Conservation (phyloP, 148 eudicot genomes). For the Rhododendron griersonianum region DNA sequence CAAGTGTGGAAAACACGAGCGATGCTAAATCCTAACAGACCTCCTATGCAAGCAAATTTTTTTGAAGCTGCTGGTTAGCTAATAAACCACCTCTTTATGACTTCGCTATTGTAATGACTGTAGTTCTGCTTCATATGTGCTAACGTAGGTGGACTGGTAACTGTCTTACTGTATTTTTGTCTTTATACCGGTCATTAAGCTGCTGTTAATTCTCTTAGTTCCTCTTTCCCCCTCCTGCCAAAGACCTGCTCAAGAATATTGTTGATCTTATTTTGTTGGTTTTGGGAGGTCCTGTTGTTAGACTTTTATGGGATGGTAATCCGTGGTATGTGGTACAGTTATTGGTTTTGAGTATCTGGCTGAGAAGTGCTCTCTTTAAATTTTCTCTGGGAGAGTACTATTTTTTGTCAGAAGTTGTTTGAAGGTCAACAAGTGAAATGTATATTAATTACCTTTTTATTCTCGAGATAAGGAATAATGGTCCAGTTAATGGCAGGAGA, state of each 20-base stretch:
- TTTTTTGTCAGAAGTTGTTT: not conserved
- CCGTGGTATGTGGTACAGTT: not conserved
- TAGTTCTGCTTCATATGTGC: not conserved
- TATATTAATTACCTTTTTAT: not conserved
- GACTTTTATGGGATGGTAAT: not conserved
- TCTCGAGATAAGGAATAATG: not conserved
- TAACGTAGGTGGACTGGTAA: not conserved
- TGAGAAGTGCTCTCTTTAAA: not conserved
- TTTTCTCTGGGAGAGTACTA: not conserved
- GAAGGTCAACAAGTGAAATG: not conserved
- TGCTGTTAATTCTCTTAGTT: slow-evolving; percentile 1
- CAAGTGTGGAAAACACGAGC: slow-evolving; percentile 95
- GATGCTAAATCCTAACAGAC: slow-evolving; percentile 65
- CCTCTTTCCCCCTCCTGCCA: not conserved
- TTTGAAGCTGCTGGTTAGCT: slow-evolving; percentile 96
- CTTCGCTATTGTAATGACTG: not conserved
- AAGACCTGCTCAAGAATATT: not conserved
- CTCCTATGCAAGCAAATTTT: slow-evolving; percentile 83
- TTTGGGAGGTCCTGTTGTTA: not conserved
- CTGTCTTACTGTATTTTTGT: not conserved
- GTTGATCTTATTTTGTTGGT: not conserved
- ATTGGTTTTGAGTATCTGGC: slow-evolving; percentile 11
- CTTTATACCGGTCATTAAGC: not conserved
- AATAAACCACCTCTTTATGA: slow-evolving; percentile 3
- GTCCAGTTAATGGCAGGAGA: not conserved